Evolutionary conservation across 257 asterid genomes (phyloP).

Genomic region (Nyctanthes arbortristis): DNA sequence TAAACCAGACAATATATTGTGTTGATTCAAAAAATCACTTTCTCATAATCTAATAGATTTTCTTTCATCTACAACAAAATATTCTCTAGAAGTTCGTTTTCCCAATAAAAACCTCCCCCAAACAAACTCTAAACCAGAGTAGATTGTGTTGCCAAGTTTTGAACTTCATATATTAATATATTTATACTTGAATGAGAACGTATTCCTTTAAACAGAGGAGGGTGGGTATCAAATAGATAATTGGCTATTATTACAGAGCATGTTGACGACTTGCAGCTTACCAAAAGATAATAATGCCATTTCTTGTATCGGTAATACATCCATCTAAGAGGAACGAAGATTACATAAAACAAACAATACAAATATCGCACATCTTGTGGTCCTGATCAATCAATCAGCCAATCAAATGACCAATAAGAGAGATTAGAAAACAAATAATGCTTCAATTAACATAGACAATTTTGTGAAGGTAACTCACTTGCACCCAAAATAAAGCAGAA

Average conservation of each 20-base stretch:
- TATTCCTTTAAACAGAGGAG: not conserved
- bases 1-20: not conserved
- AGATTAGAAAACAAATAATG: constrained; percentile 9
- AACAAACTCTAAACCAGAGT: no score
- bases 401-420: constrained; percentile 19
- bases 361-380: constrained; percentile 89
- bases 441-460: not conserved
- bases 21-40: not conserved
- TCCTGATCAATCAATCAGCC: constrained; percentile 53
- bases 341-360: constrained; percentile 78
- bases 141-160: no score
- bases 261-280: constrained; percentile 32
- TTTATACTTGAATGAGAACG: not conserved
- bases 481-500: constrained; percentile 97
- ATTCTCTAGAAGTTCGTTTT: no score
- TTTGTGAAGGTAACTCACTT: constrained; percentile 48
- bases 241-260: no score
- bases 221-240: not conserved
- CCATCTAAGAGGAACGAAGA: constrained; percentile 98
- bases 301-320: constrained; percentile 94
- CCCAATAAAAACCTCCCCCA: no score
- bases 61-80: no score
- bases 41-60: not conserved
- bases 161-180: not conserved
- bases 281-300: constrained; percentile 99